Percentiles rank a stretch among this genome's conserved stretches.
Conservation (phyloP, 2,329 filamentous ascomycete genomes). For the Fusarium nematophilum region DNA sequence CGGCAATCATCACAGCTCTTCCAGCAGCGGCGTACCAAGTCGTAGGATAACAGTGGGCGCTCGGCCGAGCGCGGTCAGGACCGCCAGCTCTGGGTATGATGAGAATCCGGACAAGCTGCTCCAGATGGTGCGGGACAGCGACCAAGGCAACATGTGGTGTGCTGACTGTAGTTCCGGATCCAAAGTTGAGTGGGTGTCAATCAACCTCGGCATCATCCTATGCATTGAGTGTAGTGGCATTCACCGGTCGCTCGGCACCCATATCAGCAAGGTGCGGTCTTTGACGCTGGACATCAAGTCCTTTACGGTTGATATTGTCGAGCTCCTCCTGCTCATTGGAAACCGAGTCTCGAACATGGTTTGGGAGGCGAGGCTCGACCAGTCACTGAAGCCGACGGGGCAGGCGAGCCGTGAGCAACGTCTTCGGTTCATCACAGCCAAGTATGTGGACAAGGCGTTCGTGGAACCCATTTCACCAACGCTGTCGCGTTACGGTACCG, state of each 20-base stretch:
- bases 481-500: conserved; percentile 78
- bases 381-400: conserved; percentile 76
- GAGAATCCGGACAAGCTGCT: conserved; percentile 88
- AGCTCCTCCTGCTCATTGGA: conserved; percentile 89
- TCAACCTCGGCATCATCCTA: conserved; percentile 94
- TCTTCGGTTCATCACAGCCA: conserved; percentile 93
- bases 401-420: conserved; percentile 89
- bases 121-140: conserved; percentile 86
- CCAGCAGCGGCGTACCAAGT: conserved; percentile 69
- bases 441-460: conserved; percentile 88
- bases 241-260: conserved; percentile 93
- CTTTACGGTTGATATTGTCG: conserved; percentile 96
- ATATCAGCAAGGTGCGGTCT: conserved; percentile 97
- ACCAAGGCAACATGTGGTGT: conserved; percentile 93
- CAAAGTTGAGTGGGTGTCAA: conserved; percentile 99
- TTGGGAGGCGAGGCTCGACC: conserved; percentile 89
- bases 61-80: conserved; percentile 77
- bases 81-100: conserved; percentile 78
- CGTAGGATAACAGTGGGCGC: conserved; percentile 93
- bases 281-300: conserved; percentile 95
- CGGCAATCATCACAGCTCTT: conserved; percentile 62
- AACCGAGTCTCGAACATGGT: conserved; percentile 97
- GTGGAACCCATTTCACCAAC: conserved; percentile 82
- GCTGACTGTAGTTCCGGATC: conserved; percentile 91
- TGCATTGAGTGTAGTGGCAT: conserved; percentile 99